Percentiles rank a stretch among this genome's conserved stretches.
phyloP scores from a whole-genome alignment of 441 rosid species.

The Pelargonium hybrid region DNA sequence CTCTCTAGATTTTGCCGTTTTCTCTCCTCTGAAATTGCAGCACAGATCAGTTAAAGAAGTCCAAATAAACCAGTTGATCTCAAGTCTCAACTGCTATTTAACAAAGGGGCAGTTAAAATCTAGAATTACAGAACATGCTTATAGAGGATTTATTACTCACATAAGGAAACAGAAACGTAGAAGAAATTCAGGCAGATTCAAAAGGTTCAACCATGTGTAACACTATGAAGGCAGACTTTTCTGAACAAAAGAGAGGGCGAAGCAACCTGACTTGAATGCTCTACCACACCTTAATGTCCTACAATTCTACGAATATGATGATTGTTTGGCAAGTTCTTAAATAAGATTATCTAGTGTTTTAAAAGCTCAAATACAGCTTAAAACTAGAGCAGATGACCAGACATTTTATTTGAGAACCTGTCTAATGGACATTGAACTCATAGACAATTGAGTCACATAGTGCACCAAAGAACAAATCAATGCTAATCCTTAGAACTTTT shows the following conservation, averaged over 20 bases:
- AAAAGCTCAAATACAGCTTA: not conserved
- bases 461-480: too few relatives aligned
- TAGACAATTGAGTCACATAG: too few relatives aligned
- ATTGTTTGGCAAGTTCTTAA: not conserved
- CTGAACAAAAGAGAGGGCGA: not conserved
- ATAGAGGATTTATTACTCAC: not conserved
- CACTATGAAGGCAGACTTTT: not conserved
- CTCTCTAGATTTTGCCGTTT: conserved; percentile 49
- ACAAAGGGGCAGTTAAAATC: not conserved
- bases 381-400: not conserved
- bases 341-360: not conserved
- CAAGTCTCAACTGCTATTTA: not conserved
- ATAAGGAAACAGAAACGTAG: not conserved
- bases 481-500: too few relatives aligned
- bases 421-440: too few relatives aligned
- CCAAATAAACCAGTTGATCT: not conserved
- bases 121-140: not conserved
- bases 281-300: not conserved
- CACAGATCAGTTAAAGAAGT: conserved; percentile 8
- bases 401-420: too few relatives aligned
- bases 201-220: not conserved
- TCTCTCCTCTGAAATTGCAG: conserved; percentile 47
- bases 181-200: not conserved
- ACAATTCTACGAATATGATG: not conserved
- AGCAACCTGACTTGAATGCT: not conserved